Percentiles rank a stretch among this genome's conserved stretches.
Evolutionary conservation across 768 basidiomycete species (phyloP).

Genomic region (Auriscalpium orientale): DNA sequence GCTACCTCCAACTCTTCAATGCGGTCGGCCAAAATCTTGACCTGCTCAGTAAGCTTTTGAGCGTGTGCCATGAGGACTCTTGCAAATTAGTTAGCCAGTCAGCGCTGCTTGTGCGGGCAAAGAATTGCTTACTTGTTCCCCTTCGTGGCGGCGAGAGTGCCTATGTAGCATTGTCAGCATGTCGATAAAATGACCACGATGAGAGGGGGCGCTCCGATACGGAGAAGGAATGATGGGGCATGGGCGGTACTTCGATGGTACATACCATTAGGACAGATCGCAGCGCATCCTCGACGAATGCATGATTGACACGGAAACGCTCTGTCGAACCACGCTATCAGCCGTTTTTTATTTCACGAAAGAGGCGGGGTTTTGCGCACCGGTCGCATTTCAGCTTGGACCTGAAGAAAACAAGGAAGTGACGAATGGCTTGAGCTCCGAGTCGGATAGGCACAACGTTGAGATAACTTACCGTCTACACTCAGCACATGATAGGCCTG

Average conservation of each 20-base stretch:
- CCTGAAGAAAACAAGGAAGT: conserved; percentile 16
- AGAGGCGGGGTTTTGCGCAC: conserved; percentile 15
- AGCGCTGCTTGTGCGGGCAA: not conserved
- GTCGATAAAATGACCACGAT: not conserved
- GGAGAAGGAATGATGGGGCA: too few species aligned
- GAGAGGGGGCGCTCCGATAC: not conserved
- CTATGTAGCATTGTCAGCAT: conserved; percentile 14
- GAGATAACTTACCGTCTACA: conserved; percentile 34
- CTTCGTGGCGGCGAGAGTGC: conserved; percentile 45
- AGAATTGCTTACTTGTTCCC: conserved; percentile 40
- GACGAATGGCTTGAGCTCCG: not conserved
- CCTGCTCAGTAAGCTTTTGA: conserved; percentile 39
- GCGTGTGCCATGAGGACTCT: conserved; percentile 48
- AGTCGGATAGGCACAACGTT: not conserved
- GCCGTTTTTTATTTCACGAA: not conserved
- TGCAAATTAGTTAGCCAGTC: not conserved
- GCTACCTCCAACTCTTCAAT: conserved; percentile 41
- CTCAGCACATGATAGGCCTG: conserved; percentile 45
- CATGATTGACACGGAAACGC: conserved; percentile 50
- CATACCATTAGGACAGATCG: conserved; percentile 44
- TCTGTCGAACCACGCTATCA: conserved; percentile 19
- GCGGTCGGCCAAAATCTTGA: conserved; percentile 32
- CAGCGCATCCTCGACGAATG: conserved; percentile 43
- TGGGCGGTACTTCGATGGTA: not conserved
- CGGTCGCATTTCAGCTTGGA: conserved; percentile 53